phyloP scores from a whole-genome alignment of 495 filamentous ascomycete genomes.

The Penicillium egyptiacum region DNA sequence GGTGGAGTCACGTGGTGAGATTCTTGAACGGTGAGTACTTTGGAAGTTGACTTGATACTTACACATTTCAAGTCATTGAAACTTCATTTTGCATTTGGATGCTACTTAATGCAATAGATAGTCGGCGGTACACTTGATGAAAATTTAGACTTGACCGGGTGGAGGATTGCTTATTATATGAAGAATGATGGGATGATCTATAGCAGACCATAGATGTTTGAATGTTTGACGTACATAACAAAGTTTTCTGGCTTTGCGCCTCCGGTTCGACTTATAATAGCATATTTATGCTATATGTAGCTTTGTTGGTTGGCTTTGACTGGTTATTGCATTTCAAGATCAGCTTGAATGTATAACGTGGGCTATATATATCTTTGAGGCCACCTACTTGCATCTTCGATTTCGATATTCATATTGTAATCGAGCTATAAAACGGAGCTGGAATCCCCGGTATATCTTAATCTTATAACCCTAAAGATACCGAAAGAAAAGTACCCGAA shows the following conservation, averaged over 20 bases:
- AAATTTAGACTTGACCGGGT: background rate
- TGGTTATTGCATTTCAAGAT: background rate
- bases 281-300: background rate
- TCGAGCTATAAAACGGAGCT: background rate
- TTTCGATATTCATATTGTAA: background rate
- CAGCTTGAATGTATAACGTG: background rate
- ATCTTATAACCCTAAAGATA: background rate
- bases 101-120: background rate
- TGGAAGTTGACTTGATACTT: background rate
- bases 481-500: background rate
- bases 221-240: too few species aligned
- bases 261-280: background rate
- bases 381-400: background rate
- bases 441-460: background rate
- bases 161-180: background rate
- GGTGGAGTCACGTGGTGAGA: constrained; percentile 6
- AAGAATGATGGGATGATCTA: background rate
- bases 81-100: background rate
- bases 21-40: background rate
- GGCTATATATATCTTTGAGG: background rate
- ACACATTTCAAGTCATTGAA: background rate
- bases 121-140: too few species aligned
- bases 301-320: background rate
- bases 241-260: background rate
- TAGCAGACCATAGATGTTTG: background rate